Evolutionary conservation across 108 stramenopile species (phyloP).

Genomic region (Nannochloropsis gaditana): DNA sequence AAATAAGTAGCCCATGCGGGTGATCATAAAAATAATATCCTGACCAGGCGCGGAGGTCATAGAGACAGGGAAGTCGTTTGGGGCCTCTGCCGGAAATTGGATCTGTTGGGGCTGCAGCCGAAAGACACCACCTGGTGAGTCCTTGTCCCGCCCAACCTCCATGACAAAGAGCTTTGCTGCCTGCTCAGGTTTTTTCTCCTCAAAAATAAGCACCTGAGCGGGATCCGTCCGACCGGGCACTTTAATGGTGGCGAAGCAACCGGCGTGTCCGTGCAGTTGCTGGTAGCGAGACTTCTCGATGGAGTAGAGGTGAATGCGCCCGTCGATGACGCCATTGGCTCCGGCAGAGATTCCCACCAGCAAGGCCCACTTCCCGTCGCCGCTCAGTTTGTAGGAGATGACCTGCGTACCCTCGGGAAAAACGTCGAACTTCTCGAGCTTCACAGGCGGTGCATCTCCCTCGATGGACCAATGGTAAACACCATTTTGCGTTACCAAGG

Average conservation of each 20-base stretch:
- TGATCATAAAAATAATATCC: conserved; percentile 87
- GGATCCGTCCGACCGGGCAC: conserved; percentile 74
- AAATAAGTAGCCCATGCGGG: conserved; percentile 96
- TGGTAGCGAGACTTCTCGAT: conserved; percentile 92
- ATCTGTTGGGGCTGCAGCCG: conserved; percentile 74
- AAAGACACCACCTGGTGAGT: conserved; percentile 80
- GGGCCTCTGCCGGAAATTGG: conserved; percentile 89
- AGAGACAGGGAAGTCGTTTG: conserved; percentile 90
- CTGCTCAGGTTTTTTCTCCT: conserved; percentile 84
- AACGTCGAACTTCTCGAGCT: conserved; percentile 71
- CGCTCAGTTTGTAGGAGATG: conserved; percentile 93
- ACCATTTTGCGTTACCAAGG: conserved; percentile 79
- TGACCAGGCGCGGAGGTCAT: conserved; percentile 57
- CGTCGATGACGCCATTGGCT: conserved; percentile 69
- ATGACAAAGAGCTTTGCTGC: conserved; percentile 79
- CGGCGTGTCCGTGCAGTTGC: conserved; percentile 88
- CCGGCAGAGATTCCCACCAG: conserved; percentile 86
- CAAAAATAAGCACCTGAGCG: conserved; percentile 88
- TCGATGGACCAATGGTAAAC: conserved; percentile 92
- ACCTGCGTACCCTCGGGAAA: conserved; percentile 67
- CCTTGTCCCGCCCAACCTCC: conserved; percentile 96
- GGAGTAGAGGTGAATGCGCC: conserved; percentile 97
- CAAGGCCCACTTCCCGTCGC: conserved; percentile 94
- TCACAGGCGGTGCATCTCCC: conserved; percentile 64
- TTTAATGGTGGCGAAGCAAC: conserved; percentile 77